phyloP scores from a whole-genome alignment of 352 stramenopile genomes.

The Pythium aristosporum region DNA sequence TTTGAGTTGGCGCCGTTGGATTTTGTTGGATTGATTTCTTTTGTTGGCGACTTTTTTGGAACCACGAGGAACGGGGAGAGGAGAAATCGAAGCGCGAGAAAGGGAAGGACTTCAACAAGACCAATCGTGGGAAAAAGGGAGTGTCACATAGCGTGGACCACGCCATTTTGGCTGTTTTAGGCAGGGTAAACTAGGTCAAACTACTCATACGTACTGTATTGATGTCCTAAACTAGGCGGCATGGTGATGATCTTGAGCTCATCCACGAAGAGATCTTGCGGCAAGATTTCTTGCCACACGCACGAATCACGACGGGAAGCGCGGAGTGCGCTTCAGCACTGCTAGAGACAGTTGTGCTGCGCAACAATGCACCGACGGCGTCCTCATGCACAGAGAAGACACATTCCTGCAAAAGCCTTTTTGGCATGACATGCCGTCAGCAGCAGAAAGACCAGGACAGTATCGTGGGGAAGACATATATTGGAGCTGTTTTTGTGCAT shows the following conservation, averaged over 20 bases:
- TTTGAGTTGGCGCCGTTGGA: not conserved
- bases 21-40: not conserved
- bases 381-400: not conserved
- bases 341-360: not conserved
- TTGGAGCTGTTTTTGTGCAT: not conserved
- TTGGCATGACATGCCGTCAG: too few species aligned
- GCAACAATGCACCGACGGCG: not conserved
- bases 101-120: conserved; percentile 30
- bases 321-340: not conserved
- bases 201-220: not conserved
- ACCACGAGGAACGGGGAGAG: conserved; percentile 11
- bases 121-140: conserved; percentile 3
- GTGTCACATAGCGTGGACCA: conserved; percentile 13
- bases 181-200: not conserved
- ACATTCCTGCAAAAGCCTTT: too few species aligned
- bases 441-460: too few species aligned
- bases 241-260: too few species aligned
- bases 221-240: not conserved
- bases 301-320: too few species aligned
- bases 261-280: too few species aligned
- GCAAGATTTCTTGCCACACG: too few species aligned
- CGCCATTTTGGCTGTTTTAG: not conserved
- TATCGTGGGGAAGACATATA: not conserved
- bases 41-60: not conserved
- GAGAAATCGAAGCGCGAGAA: conserved; percentile 6